Conservation (phyloP, 139 green algal genomes). For the Micractinium sp. region DNA sequence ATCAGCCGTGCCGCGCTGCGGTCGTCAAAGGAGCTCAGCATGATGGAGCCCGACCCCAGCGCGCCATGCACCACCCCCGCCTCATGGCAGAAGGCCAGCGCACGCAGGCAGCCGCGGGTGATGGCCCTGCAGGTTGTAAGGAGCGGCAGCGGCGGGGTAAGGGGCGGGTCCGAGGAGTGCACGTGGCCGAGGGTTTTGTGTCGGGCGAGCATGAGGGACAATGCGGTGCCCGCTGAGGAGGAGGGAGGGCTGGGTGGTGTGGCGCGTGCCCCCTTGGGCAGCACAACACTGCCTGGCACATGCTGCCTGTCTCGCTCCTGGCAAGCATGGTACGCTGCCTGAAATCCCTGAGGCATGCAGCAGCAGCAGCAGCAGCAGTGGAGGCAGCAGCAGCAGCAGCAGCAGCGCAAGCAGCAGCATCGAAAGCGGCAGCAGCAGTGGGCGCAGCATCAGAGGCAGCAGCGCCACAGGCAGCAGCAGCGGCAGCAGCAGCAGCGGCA, state of each 20-base stretch:
- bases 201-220: no score
- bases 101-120: constrained; percentile 47
- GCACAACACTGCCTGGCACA: no score
- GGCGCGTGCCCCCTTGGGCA: no score
- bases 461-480: neutral
- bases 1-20: constrained; percentile 49
- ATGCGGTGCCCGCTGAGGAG: no score
- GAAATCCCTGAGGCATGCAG: no score
- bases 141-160: neutral
- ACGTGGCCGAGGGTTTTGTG: no score
- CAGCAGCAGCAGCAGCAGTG: neutral
- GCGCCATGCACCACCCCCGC: constrained; percentile 75
- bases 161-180: no score
- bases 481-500: neutral
- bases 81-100: constrained; percentile 68
- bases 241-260: no score
- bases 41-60: constrained; percentile 67
- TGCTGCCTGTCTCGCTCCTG: no score
- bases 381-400: neutral
- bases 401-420: neutral
- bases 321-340: no score
- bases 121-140: constrained; percentile 44
- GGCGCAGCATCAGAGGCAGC: neutral
- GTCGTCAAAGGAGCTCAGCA: constrained; percentile 72
- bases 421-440: neutral